These are phyloP conservation scores for Candida sithepensis DNA, from an alignment of 805 yeast genomes.

Conservation along the genomic window DNA sequence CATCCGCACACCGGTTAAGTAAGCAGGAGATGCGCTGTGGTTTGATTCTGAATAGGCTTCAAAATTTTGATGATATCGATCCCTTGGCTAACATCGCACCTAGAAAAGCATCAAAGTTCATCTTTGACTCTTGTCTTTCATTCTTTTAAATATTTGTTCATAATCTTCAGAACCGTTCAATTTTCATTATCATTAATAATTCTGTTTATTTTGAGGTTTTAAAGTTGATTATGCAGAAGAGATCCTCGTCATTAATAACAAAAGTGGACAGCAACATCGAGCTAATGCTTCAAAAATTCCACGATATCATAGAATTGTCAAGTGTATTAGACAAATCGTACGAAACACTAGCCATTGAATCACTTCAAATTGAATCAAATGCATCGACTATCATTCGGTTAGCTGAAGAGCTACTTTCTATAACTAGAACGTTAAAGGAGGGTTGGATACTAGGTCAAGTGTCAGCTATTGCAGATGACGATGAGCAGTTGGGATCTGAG, in stretches of 20 bases:
- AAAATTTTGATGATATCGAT: too few relatives aligned
- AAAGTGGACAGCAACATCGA: slow-evolving; percentile 51
- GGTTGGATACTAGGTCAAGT: slow-evolving; percentile 57
- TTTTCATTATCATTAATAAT: too few relatives aligned
- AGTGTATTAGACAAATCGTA: slow-evolving; percentile 30
- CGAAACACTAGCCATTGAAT: slow-evolving; percentile 44
- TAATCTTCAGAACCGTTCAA: too few relatives aligned
- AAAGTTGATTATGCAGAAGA: slow-evolving; percentile 39
- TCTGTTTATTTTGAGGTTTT: too few relatives aligned
- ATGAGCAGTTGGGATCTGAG: slow-evolving; percentile 14
- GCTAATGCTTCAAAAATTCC: slow-evolving; percentile 48
- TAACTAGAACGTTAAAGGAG: slow-evolving; percentile 49
- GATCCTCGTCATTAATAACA: slow-evolving; percentile 38
- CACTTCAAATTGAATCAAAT: slow-evolving; percentile 52
- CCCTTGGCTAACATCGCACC: too few relatives aligned
- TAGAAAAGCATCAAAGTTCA: too few relatives aligned
- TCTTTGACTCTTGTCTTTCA: too few relatives aligned
- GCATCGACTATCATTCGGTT: slow-evolving; percentile 48
- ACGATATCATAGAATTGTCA: slow-evolving; percentile 50
- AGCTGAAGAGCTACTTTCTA: slow-evolving; percentile 48
- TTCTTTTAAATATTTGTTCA: too few relatives aligned
- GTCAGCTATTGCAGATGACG: slow-evolving; percentile 5
- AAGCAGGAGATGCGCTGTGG: too few relatives aligned
- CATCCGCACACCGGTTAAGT: too few relatives aligned
- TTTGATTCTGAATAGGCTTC: too few relatives aligned